Evolutionary conservation across 371 early-diverging fungal genomes (phyloP), one percentile per base, ranked within the genome.

Genomic region (Entomophthora muscae): DNA sequence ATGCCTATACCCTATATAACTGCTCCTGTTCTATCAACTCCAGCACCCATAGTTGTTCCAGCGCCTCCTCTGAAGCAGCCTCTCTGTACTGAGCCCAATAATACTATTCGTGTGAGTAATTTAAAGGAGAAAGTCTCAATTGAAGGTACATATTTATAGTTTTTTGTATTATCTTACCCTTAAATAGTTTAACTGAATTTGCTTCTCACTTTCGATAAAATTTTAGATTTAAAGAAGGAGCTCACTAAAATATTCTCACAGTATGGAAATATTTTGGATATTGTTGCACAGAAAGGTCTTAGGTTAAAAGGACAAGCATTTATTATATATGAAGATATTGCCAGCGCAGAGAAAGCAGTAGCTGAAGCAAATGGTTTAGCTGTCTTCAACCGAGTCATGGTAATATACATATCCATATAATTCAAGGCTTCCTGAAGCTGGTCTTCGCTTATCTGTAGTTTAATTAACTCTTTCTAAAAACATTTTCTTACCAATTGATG

Each of bases 231-330:
- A 58, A 86, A 84, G 69, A 82, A 79, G 42, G 76, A 85, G 0
- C 77, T 97, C 22, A 84, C 84, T 69, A 78, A 80, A 26, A 76
- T 93, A 62, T 97, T 95, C 66, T 77, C 86, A 26, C 83, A 83
- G 56, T 89, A 86, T 70, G 98, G 96, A n/a, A 74, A 78, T 33
- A 79, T 97, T n/a, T 63, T 93, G 28, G 93, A 92, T 65, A 83
- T 97, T 32, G 85, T 87, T 2, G 86, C 90, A 10, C 77, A 80
- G 65, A 80, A 84, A 63, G 83, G 83, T 13, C 71, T 77, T 60
- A 80, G 84, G 66, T 86, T 88, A 87, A 87, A 95, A 22, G 95
- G 95, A n/a, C 98, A 97, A 72, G 98, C 98, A 0, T 95, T 92
- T 71, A 75, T 97, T 30, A 90, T 86, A 29, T 95, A 88, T 70